Evolutionary conservation across 2,329 filamentous ascomycete species (phyloP).

Genomic region (Cercospora canescens): DNA sequence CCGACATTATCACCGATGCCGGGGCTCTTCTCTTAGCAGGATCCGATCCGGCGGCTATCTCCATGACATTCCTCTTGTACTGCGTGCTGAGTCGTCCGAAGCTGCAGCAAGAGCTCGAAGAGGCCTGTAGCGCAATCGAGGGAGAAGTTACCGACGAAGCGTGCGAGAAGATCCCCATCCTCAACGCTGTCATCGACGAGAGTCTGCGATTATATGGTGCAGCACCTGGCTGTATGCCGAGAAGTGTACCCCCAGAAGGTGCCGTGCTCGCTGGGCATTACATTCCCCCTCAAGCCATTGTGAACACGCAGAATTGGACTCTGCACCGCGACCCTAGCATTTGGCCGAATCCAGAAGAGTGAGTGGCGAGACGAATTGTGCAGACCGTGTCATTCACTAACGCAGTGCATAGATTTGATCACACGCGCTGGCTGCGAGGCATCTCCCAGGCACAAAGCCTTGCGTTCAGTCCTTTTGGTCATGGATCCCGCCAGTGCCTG

Average conservation of each 20-base stretch:
- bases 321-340: conserved; percentile 28
- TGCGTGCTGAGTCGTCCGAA: not conserved
- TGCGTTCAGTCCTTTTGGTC: conserved; percentile 29
- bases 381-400: not conserved
- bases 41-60: not conserved
- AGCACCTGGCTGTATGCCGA: not conserved
- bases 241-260: not conserved
- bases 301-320: conserved; percentile 30
- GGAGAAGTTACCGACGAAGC: not conserved
- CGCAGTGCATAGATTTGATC: not conserved
- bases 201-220: not conserved
- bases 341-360: conserved; percentile 28
- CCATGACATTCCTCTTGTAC: not conserved
- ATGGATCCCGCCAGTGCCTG: conserved; percentile 25
- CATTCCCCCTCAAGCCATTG: conserved; percentile 3
- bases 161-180: not conserved
- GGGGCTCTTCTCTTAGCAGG: not conserved
- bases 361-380: not conserved
- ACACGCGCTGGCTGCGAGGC: not conserved
- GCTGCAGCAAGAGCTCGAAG: not conserved
- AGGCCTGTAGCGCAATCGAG: not conserved
- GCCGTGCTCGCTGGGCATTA: not conserved
- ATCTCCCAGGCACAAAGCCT: not conserved
- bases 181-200: not conserved
- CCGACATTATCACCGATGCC: not conserved